Base-by-base conservation (phyloP, 768 basidiomycete species). In the Rhizopogon vesiculosus region DNA sequence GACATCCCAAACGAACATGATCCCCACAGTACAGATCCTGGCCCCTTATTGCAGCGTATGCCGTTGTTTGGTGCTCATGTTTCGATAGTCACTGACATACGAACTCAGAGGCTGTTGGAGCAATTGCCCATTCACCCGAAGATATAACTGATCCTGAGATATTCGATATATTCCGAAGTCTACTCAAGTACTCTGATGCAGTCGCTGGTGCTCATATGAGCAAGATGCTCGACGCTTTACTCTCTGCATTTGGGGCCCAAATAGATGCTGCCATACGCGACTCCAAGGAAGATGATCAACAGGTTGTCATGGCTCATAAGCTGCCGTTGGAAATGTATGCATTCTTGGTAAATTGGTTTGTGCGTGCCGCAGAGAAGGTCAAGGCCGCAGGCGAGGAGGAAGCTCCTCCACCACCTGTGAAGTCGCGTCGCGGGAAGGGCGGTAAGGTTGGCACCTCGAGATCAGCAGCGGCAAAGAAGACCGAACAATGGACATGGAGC, bases 281-380 rank as follows among this genome's bases (percentile, higher is more conserved):
- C 59, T 70, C 90, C 25, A 85, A 89, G 8, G 74, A 80, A 6
- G 90, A 87, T 28, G 82, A 87, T 48, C 80, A 85, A 56, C 77
- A 87, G 55, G 74, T 77, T 1, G 78, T 81, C 62, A 69, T 79
- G 59, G 64, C 75, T 0, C 93, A 93, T 69, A 90, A 87, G 67
- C 60, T 66, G 3, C 83, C 92, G 0, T 76, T 99, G 57, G 97
- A 98, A 69, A 86, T 90, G 78, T 98, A 92, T 68, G 89, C 88
- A 7, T 98, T 98, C 67, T 74, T 98, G 25, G 71, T 97, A n/a
- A 79, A 86, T 57, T 98, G 94, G 94, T 95, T 95, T 66, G 89
- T 91, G 15, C 72, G 75, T 10, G 85, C 85, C 0, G 88, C 86
- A 1, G 93, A 96, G 70, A 89, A 87, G 61, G 82, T 87, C 56